Evolutionary conservation across 805 yeast species (phyloP), one percentile per base, ranked within the genome.

Genomic region (Ogataea philodendri): DNA sequence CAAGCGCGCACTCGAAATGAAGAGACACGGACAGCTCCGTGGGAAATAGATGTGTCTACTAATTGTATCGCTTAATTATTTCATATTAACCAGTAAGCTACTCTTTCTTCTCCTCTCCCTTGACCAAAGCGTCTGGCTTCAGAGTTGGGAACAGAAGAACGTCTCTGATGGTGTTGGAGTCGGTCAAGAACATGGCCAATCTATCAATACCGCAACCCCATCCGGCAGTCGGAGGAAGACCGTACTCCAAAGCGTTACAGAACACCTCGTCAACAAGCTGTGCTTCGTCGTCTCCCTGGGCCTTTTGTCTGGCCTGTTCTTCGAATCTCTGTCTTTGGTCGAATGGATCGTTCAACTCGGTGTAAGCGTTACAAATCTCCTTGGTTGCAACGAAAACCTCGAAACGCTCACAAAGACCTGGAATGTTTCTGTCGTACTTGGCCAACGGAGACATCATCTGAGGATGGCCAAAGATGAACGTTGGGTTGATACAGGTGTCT

Each of bases 191-290:
- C 98, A 90, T 90, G 59, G 96, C 88, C 60, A 90, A 64, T 74
- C 98, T 84, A 69, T 90, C 98, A 52, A 90, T 89, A 76, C 98
- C 98, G 70, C 95, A 83, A 55, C 98, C 98, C 97, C 97, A 90
- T 53, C 98, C 98, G 65, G 95, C 97, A 54, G 97, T 93, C 57
- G 98, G 98, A 42, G 98, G 98, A 58, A 90, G 76, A 67, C 97
- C 98, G 66, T 87, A 90, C 72, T 90, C 98, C 58, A 90, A 77
- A 51, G 98, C 97, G 56, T 89, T 85, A 74, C 95, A 84, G 89
- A 90, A 90, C 48, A 85, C 83, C 72, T 90, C 98, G 65, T 90
- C 98, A 48, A 93, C 76, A 65, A 88, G 61, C 73, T 90, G 97
- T 45, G 96, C 98, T 72, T 93, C 98, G 60, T 90, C 98, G 61